Percentiles rank a stretch among this genome's conserved stretches.
phyloP scores from a whole-genome alignment of 2,329 filamentous ascomycete species.

The Aspergillus neoniger region DNA sequence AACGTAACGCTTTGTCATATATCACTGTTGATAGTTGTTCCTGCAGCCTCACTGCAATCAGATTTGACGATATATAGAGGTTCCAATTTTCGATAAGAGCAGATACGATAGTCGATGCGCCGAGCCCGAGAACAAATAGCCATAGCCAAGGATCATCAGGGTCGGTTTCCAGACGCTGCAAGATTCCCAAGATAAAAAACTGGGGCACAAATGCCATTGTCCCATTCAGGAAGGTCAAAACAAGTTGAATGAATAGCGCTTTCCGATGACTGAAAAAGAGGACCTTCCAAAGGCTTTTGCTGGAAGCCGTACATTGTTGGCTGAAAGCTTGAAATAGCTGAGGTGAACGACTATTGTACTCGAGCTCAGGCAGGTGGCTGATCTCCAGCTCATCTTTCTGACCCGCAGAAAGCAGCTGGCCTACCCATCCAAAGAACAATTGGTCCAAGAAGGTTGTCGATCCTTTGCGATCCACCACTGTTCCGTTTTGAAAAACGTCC shows the following conservation, averaged over 20 bases:
- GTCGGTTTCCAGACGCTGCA: conserved; percentile 1
- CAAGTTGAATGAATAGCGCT: neutral
- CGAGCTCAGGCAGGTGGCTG: neutral
- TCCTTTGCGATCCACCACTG: conserved; percentile 3
- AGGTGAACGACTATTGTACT: neutral
- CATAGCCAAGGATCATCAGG: neutral
- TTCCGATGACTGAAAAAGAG: neutral
- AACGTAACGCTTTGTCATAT: neutral
- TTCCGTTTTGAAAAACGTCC: neutral
- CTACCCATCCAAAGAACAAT: neutral
- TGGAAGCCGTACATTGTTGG: neutral
- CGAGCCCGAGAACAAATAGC: neutral
- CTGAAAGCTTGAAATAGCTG: neutral
- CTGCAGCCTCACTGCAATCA: neutral
- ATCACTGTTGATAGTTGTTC: neutral
- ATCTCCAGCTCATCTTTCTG: neutral
- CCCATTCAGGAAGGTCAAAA: neutral
- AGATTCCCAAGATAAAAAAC: neutral
- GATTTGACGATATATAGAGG: neutral
- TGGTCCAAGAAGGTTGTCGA: conserved; percentile 1
- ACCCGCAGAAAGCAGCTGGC: neutral
- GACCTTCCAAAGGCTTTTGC: neutral
- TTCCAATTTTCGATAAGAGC: conserved; percentile 6
- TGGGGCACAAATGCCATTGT: neutral
- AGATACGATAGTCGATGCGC: neutral